Percentiles rank a stretch among this genome's conserved stretches.
Conservation (phyloP, 441 rosid genomes). For the Euphorbia schlechtendalii region DNA sequence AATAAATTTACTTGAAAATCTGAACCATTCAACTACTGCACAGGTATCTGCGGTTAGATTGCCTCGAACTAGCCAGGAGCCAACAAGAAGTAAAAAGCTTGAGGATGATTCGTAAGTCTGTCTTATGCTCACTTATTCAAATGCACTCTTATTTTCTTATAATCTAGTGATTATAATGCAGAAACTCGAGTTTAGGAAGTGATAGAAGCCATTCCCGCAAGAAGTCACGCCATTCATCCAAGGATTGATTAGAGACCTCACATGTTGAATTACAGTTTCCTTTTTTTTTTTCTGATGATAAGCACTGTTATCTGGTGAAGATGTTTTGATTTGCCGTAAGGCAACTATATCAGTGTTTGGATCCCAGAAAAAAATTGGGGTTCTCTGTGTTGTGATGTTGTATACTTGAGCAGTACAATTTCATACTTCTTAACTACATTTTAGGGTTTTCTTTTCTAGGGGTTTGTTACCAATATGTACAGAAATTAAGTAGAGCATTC, state of each 20-base stretch:
- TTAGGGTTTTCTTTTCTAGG: constrained; percentile 12
- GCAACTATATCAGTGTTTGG: constrained; percentile 12
- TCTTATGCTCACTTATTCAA: constrained; percentile 1
- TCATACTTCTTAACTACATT: constrained; percentile 2
- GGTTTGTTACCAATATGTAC: constrained; percentile 26
- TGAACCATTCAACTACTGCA: constrained; percentile 17
- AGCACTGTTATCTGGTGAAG: constrained; percentile 11
- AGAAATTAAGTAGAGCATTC: constrained; percentile 21
- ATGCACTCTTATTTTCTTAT: constrained; percentile 3
- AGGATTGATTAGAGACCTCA: constrained; percentile 21
- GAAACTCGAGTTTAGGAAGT: constrained; percentile 30
- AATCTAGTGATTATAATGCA: constrained; percentile 17
- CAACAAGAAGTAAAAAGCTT: constrained; percentile 41
- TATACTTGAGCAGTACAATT: constrained; percentile 24
- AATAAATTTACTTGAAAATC: constrained; percentile 5
- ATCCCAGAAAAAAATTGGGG: constrained; percentile 3
- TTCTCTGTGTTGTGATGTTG: constrained; percentile 26
- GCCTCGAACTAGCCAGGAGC: constrained; percentile 34
- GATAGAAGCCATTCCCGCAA: constrained; percentile 29
- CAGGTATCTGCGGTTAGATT: constrained; percentile 40
- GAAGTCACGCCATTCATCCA: constrained; percentile 29
- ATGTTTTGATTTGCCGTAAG: constrained; percentile 13
- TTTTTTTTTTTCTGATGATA: background rate
- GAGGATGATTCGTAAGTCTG: constrained; percentile 50
- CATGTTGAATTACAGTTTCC: background rate